Evolutionary conservation across 306 rosid species (phyloP), one percentile per base, ranked within the genome.

Genomic region (Notholithocarpus densiflorus): DNA sequence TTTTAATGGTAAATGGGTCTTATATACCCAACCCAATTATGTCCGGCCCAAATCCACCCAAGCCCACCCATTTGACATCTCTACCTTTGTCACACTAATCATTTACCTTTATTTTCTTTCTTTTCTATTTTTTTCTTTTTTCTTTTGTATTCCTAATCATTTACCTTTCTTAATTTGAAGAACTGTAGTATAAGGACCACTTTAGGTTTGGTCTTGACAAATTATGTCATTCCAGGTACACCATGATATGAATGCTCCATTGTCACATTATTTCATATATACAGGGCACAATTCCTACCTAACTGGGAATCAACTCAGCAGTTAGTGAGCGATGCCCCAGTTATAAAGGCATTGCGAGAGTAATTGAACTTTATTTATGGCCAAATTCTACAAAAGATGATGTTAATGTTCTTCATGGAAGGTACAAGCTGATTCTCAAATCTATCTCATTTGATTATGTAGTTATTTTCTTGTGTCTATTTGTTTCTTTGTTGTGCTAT

Each of bases 251-350:
- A 85, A 80, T 59, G 93, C 92, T 70, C 98, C 98, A 18, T 81
- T 92, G 65, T 92, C 98, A 77, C 97, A 94, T 86, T 94, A 94
- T 87, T 94, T 86, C 92, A 94, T 92, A 91, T 89, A 91, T 68
- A 94, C 97, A 77, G 98, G 98, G 75, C 98, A 94, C 87, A 94
- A 92, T 88, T 94, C 98, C 40, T 94, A 94, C 77, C 89, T 94
- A 2, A 92, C 97, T 54, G 98, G 98, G 81, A 94, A 94, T 89
- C 98, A 94, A 80, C 91, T 94, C 15, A 94, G 93, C 86, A 92
- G 97, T 65, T 93, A 89, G 68, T 92, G 95, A 94, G 98, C 52
- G 94, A 88, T 74, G 88, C 75, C 48, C 98, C 98, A 45, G 87
- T 94, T 66, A 91, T 90, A 71, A 89, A 84, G 86, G 88, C 97